A percentile compares a stretch with the other conserved stretches of the same genome.
These are phyloP conservation scores for Taphrina sp. DNA, from an alignment of 1,139 yeast genomes.

Conservation along the genomic window DNA sequence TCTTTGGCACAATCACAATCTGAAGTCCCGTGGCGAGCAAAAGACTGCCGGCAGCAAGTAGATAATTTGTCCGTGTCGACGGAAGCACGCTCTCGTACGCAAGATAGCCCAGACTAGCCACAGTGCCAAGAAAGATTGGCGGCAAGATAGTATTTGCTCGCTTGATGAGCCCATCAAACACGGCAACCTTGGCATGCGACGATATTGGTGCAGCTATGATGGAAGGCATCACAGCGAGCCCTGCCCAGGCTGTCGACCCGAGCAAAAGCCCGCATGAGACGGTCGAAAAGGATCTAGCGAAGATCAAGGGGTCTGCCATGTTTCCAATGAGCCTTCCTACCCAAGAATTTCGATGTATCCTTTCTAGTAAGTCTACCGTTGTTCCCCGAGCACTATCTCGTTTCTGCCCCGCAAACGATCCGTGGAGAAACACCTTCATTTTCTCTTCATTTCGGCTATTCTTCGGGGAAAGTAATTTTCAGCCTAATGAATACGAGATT, in stretches of 20 bases:
- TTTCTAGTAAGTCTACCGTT: no score
- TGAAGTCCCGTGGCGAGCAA: background rate
- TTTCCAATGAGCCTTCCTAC: no score
- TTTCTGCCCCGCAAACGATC: no score
- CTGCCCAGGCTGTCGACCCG: constrained; percentile 29
- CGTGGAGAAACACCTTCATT: no score
- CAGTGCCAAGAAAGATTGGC: constrained; percentile 9
- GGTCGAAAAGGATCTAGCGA: constrained; percentile 24
- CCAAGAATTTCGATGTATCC: no score
- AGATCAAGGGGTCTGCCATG: no score
- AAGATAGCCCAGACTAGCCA: constrained; percentile 12
- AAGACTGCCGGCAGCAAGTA: constrained; percentile 4
- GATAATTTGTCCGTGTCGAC: constrained; percentile 1
- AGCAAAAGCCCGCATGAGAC: constrained; percentile 23
- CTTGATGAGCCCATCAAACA: constrained; percentile 22
- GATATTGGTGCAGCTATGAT: constrained; percentile 21
- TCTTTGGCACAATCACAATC: constrained; percentile 21
- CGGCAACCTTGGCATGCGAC: constrained; percentile 16
- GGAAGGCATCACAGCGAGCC: constrained; percentile 25
- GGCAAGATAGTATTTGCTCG: constrained; percentile 13
- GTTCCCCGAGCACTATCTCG: no score
- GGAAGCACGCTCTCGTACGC: background rate
- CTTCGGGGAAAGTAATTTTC: no score
- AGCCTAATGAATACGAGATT: no score
- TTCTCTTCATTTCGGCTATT: no score